Evolutionary conservation across 2,329 filamentous ascomycete species (phyloP).

Genomic region (Thielaviopsis punctulata): DNA sequence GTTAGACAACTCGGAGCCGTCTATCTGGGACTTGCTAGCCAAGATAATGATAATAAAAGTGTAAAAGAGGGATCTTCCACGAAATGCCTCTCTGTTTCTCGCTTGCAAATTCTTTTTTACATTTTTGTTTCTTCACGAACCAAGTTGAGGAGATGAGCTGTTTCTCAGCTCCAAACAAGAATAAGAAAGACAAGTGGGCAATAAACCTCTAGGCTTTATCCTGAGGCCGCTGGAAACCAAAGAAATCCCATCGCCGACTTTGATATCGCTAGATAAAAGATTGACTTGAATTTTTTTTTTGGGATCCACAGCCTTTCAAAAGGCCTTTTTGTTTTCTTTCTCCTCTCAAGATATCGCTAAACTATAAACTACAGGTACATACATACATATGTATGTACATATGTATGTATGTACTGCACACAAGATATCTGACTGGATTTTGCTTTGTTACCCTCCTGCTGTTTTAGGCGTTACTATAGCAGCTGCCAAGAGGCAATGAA

Average conservation of each 20-base stretch:
- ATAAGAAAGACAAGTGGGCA: too few species aligned
- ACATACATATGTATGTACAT: background rate
- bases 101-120: background rate
- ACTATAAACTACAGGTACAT: background rate
- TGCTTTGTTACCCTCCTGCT: background rate
- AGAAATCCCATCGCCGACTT: too few species aligned
- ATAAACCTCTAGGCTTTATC: too few species aligned
- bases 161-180: too few species aligned
- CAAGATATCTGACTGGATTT: background rate
- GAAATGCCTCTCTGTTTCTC: background rate
- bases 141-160: background rate
- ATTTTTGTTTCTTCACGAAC: background rate
- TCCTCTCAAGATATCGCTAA: too few species aligned
- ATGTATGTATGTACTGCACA: too few species aligned
- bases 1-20: too few species aligned
- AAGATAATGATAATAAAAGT: background rate
- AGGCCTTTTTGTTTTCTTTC: too few species aligned
- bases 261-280: background rate
- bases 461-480: background rate
- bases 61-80: background rate
- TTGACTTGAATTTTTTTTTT: background rate
- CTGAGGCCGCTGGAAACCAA: too few species aligned
- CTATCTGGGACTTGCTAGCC: too few species aligned
- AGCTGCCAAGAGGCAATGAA: background rate
- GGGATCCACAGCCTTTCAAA: too few species aligned